Evolutionary conservation across 169 alveolate genomes (phyloP).

Genomic region (Plasmodium cynomolgi): DNA sequence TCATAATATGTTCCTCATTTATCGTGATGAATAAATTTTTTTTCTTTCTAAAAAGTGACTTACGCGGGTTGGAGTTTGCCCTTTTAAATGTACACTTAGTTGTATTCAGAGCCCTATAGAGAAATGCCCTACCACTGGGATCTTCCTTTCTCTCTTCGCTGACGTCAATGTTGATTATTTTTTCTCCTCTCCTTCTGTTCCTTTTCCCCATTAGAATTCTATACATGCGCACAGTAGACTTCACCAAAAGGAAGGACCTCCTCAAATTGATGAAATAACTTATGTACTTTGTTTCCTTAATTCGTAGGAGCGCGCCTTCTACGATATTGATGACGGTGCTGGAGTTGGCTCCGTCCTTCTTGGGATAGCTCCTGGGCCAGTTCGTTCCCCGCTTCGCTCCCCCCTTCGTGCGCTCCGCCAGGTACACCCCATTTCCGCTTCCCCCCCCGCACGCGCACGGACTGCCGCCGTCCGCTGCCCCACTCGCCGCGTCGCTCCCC

Average conservation of each 20-base stretch:
- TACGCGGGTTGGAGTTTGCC: not conserved
- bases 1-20: constrained; percentile 43
- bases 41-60: constrained; percentile 15
- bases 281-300: constrained; percentile 26
- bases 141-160: not conserved
- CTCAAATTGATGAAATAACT: constrained; percentile 39
- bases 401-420: not conserved
- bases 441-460: not conserved
- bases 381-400: not conserved
- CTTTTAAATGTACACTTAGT: not conserved
- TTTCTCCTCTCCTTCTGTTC: not conserved
- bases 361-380: not conserved
- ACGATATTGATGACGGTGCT: constrained; percentile 1
- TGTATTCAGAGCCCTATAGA: not conserved
- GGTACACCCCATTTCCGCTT: not conserved
- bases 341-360: not conserved
- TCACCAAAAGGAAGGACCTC: constrained; percentile 14
- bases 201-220: constrained; percentile 7
- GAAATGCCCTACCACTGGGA: not conserved
- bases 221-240: constrained; percentile 3
- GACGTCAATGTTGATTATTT: not conserved
- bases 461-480: not conserved
- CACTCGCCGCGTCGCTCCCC: not conserved
- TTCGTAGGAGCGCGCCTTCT: constrained; percentile 27
- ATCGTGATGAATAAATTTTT: constrained; percentile 43